phyloP scores from a whole-genome alignment of 2,329 filamentous ascomycete species.

The Endoconidiophora polonica region DNA sequence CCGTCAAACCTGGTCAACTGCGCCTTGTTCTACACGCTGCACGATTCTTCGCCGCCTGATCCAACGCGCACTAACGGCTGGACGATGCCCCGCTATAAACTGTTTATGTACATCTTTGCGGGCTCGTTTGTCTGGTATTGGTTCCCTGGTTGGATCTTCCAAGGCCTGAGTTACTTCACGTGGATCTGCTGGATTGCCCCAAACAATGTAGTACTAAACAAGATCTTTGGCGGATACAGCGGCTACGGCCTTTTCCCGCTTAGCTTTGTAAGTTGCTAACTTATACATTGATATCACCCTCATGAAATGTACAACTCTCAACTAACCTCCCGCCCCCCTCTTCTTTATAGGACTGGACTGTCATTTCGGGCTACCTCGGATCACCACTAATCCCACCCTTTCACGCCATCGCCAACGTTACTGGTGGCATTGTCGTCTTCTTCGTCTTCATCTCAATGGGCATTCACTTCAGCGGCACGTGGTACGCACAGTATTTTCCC shows the following conservation, averaged over 20 bases:
- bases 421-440: constrained; percentile 35
- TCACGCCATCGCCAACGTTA: constrained; percentile 42
- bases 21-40: constrained; percentile 46
- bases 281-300: background rate
- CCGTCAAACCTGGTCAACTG: constrained; percentile 43
- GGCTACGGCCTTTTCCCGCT: constrained; percentile 46
- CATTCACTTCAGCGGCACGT: constrained; percentile 28
- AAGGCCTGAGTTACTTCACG: constrained; percentile 43
- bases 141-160: constrained; percentile 46
- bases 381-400: constrained; percentile 44
- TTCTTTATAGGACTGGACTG: constrained; percentile 36
- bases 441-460: constrained; percentile 30
- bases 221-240: constrained; percentile 45
- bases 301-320: background rate
- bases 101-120: constrained; percentile 36
- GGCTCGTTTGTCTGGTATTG: constrained; percentile 42
- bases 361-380: constrained; percentile 37
- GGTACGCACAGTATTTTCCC: constrained; percentile 36
- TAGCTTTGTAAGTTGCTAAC: constrained; percentile 27
- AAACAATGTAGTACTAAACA: constrained; percentile 43
- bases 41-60: constrained; percentile 39
- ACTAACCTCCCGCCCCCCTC: background rate
- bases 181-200: constrained; percentile 47
- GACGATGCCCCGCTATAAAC: constrained; percentile 39
- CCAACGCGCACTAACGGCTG: constrained; percentile 37